These are phyloP conservation scores for Talaromyces sp. DNA, from an alignment of 2,329 filamentous ascomycete genomes.

Conservation along the genomic window DNA sequence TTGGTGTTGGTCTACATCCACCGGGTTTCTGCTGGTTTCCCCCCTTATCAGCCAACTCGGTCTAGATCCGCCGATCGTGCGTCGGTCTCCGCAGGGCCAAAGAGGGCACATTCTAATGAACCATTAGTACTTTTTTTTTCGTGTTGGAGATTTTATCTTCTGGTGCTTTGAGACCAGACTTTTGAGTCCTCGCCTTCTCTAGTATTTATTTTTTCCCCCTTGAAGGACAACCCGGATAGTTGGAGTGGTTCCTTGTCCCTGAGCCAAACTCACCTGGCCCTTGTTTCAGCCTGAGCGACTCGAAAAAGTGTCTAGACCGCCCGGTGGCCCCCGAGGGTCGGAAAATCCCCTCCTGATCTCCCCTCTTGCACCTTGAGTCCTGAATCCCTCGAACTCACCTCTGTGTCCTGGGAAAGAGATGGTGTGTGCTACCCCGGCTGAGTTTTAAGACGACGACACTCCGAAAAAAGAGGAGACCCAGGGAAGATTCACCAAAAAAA, in stretches of 20 bases:
- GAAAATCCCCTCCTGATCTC: constrained; percentile 29
- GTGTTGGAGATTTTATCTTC: neutral
- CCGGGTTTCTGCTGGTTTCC: too few relatives aligned
- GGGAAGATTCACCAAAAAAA: neutral
- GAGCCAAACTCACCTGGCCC: constrained; percentile 14
- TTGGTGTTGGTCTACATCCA: too few relatives aligned
- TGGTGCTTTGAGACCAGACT: too few relatives aligned
- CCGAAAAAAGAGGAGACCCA: neutral
- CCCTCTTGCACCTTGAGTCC: constrained; percentile 14
- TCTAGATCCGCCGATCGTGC: constrained; percentile 30
- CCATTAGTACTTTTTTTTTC: neutral
- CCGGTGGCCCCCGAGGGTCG: constrained; percentile 27
- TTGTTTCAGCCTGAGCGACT: constrained; percentile 22
- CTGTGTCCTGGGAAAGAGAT: constrained; percentile 19
- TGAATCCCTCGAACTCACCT: neutral
- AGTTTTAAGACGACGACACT: neutral
- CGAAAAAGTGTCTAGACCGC: constrained; percentile 37
- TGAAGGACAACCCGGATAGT: too few relatives aligned
- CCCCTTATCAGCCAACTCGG: neutral
- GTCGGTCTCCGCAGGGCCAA: constrained; percentile 12
- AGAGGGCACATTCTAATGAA: neutral
- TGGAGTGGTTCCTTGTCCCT: constrained; percentile 4
- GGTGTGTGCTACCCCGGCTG: constrained; percentile 21
- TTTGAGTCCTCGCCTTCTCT: too few relatives aligned
- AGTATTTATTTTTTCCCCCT: too few relatives aligned